Base-by-base conservation (phyloP, 495 filamentous ascomycete genomes). In the Sphaerosporella brunnea region DNA sequence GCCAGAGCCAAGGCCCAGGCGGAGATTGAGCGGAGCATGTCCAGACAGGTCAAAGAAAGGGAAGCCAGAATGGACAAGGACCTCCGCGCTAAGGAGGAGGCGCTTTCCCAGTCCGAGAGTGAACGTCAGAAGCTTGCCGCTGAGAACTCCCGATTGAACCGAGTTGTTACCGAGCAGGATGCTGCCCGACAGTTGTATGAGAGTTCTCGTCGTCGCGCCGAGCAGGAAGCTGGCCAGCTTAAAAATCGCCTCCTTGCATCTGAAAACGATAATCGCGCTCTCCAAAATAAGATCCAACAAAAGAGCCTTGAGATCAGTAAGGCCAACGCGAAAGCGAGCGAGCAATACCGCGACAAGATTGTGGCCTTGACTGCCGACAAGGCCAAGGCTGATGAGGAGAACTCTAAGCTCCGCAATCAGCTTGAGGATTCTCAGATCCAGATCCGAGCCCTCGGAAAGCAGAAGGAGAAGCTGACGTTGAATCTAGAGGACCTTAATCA, bases 251-350 rank as follows among this genome's bases (percentile, higher is more conserved):
- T 97, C 41, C 74, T 79, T 10, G 90, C 90, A 23, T 96, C 90
- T 0, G 90, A 97, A 57, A 95, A 96, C 57, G 90, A 96, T 64
- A 96, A 96, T 56, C 79, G 84, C n/a, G 78, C 86, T 28, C 68
- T 97, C 0, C 70, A 96, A 39, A 97, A 94, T 60, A 96, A 96
- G 63, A 71, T 97, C 9, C 90, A 97, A 54, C 88, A 95, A 56
- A 97, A 97, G 71, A 92, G 92, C 36, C 75, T 97, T 5, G 90
- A 97, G 59, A 90, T 97, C 59, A 88, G 86, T 23, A 72, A 92
- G 34, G 88, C 90, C 3, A 84, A 74, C 51, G 92, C 88, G 2
- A 78, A 76, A 48, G 90, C 84, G 23, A 83, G 74, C 46, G 90
- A 97, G 48, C 81, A 74, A 47, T 84, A 88, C 36, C 76, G 86